Evolutionary conservation across 805 yeast species (phyloP), one percentile per base, ranked within the genome.

Genomic region (Metschnikowia vanudenii): DNA sequence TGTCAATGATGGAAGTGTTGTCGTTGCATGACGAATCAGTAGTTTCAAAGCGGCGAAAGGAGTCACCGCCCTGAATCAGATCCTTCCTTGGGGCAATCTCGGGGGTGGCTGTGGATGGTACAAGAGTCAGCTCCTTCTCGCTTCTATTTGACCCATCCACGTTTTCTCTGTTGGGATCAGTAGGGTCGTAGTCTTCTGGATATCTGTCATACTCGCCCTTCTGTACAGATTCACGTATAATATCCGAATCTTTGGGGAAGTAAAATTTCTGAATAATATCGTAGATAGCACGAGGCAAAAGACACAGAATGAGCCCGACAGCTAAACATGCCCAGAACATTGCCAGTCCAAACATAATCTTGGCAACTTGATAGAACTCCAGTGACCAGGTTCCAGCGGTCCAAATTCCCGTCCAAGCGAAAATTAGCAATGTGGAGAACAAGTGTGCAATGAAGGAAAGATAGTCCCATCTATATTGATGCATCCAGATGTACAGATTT

Each of bases 391-490:
- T 41, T 0, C 79, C 60, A 3, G 86, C 71, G 12, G 88, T 76
- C 92, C 92, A 87, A 39, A 85, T 73, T 52, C 92, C 92, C 1
- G 91, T 81, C 95, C 95, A 87, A 26, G 76, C 83, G 61, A 78
- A 83, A 29, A 85, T 70, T 14, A 85, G 56, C 22, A 85, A 52
- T 37, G 82, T 74, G 1, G 92, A 84, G 17, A 86, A 57, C 2
- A 71, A 68, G 44, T 79, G 76, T 48, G 84, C 75, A 45, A 83
- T 58, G 11, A 73, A 58, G 4, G 85, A 76, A 38, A 84, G 69
- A 88, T 89, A 85, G 65, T 87, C 95, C 95, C 95, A 87, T 59
- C 89, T 75, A 59, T 78, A 78, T 60, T 84, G 88, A 56, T 83
- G 89, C 51, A 83, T 62, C 53, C 83, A 60, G 46, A 86, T 76